Conservation (phyloP, 2,329 filamentous ascomycete genomes). For the Trichocomaceae sp. region DNA sequence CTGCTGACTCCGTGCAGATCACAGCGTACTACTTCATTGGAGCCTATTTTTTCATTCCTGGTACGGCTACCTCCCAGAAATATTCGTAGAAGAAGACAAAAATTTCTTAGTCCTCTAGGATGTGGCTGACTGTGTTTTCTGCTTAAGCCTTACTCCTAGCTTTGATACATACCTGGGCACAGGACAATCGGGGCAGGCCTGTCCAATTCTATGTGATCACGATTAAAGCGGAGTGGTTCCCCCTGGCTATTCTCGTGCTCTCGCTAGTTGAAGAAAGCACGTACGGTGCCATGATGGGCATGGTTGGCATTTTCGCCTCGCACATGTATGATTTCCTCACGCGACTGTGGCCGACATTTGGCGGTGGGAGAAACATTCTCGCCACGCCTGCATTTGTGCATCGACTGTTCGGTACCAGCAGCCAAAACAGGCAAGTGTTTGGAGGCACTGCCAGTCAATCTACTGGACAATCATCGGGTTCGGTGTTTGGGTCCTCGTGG, state of each 20-base stretch:
- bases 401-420: slow-evolving; percentile 52
- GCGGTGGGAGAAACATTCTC: slow-evolving; percentile 71
- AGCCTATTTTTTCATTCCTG: slow-evolving; percentile 29
- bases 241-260: slow-evolving; percentile 69
- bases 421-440: not conserved
- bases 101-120: slow-evolving; percentile 1
- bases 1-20: slow-evolving; percentile 33
- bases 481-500: slow-evolving; percentile 5
- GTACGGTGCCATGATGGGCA: slow-evolving; percentile 53
- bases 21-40: slow-evolving; percentile 35
- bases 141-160: slow-evolving; percentile 64
- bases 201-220: slow-evolving; percentile 75
- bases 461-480: not conserved
- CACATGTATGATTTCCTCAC: slow-evolving; percentile 89
- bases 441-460: not conserved
- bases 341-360: slow-evolving; percentile 80
- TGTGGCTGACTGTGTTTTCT: not conserved
- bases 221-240: slow-evolving; percentile 74
- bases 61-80: not conserved
- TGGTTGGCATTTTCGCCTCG: slow-evolving; percentile 75
- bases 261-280: slow-evolving; percentile 61
- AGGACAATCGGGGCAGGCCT: slow-evolving; percentile 73
- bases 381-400: slow-evolving; percentile 67
- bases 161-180: slow-evolving; percentile 74
- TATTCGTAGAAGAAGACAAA: slow-evolving; percentile 23